Base-by-base conservation (phyloP, 1,284 basidiomycete genomes). In the Pseudozyma sp. region DNA sequence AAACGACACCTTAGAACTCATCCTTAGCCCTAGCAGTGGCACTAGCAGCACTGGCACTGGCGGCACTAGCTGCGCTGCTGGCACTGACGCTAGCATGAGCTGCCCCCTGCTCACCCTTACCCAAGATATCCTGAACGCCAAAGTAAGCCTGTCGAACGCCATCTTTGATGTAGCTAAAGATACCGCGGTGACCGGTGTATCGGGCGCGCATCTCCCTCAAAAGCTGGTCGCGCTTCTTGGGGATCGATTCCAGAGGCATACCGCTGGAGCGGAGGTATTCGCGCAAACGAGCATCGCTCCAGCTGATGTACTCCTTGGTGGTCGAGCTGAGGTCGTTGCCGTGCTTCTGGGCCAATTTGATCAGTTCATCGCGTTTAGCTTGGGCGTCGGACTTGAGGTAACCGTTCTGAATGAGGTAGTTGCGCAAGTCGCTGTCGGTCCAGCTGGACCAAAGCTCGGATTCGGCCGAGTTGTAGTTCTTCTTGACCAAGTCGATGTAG, bases 141-240 rank as follows among this genome's bases (percentile, higher is more conserved):
- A 71, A 80, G 59, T 81, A 66, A 40, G 81, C 69, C 66, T 79
- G 66, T 13, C 77, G 63, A 38, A 80, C 76, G 39, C 73, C 76
- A 52, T 80, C 78, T 71, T 81, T 82, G 63, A 81, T 61, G 42
- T 73, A 71, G 50, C 59, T 67, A 21, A 81, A 69, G 39, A 80
- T 63, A 54, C 78, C 71, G 39, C 66, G 60, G 59, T 81, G 72
- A 19, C 80, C 77, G 21, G 64, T 66, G 75, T 80, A 83, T 35
- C 82, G 70, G 2, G 82, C 82, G 13, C 83, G 70, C 71, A 82
- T 80, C 70, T 79, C 75, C 50, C 82, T 74, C 65, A 84, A 55
- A 54, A 85, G 70, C 62, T 80, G 64, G 40, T 81, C 68, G 25
- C 83, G 70, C 67, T 78, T 77, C 66, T 69, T 72, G 48, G 79